A percentile compares a stretch with the other conserved stretches of the same genome.
These are phyloP conservation scores for Cadophora luteo-olivacea DNA, from an alignment of 2,329 filamentous ascomycete genomes.

Conservation along the genomic window DNA sequence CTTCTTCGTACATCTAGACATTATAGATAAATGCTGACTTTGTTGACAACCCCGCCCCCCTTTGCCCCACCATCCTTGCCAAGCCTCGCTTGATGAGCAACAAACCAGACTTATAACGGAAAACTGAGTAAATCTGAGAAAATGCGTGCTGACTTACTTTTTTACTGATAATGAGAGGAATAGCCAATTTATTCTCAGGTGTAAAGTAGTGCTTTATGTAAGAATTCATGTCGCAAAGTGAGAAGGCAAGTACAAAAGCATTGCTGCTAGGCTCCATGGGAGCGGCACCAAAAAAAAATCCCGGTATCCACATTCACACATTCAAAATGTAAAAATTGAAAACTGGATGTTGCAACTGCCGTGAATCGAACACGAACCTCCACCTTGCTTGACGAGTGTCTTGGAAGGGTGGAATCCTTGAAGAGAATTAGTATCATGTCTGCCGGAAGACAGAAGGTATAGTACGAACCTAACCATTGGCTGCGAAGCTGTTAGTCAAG, in stretches of 20 bases:
- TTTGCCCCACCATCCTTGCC: neutral
- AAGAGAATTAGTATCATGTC: neutral
- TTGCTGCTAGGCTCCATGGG: too few species aligned
- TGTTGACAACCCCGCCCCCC: neutral
- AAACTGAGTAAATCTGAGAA: too few species aligned
- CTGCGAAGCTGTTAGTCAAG: neutral
- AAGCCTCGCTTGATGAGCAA: neutral
- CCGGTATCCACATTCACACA: neutral
- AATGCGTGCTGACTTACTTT: too few species aligned
- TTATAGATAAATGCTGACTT: too few species aligned
- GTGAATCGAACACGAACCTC: too few species aligned
- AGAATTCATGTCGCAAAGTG: too few species aligned
- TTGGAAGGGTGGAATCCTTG: slow-evolving; percentile 11
- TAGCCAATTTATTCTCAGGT: too few species aligned
- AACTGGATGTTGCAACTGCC: too few species aligned
- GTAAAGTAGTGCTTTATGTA: too few species aligned
- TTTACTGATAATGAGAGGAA: too few species aligned
- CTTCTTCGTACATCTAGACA: too few species aligned
- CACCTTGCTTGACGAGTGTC: slow-evolving; percentile 7
- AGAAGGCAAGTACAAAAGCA: too few species aligned
- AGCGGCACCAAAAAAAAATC: neutral
- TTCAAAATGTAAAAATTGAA: neutral
- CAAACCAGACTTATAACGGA: neutral
- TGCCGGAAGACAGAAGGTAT: neutral
- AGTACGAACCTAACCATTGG: slow-evolving; percentile 12